A percentile compares a stretch with the other conserved stretches of the same genome.
Conservation (phyloP, 148 eudicot genomes). For the Hydrangea macrophylla region DNA sequence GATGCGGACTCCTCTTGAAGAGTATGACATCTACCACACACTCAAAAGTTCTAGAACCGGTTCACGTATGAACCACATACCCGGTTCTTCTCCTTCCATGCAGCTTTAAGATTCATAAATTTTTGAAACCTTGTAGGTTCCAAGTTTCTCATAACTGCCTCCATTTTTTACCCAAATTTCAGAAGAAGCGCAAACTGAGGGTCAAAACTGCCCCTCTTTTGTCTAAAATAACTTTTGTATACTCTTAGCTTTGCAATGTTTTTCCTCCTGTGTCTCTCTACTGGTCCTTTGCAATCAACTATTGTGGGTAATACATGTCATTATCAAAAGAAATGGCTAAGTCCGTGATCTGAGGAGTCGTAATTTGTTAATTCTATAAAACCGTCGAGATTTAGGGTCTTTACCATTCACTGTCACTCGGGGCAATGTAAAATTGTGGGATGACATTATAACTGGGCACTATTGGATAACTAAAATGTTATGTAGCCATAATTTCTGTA, state of each 20-base stretch:
- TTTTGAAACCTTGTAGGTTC: constrained; percentile 2
- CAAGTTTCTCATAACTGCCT: not conserved
- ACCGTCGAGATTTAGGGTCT: not conserved
- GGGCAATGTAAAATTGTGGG: not conserved
- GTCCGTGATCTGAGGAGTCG: constrained; percentile 1
- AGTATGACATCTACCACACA: no score
- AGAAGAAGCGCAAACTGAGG: not conserved
- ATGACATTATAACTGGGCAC: not conserved
- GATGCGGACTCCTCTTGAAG: no score
- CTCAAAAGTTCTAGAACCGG: no score
- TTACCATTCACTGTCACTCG: not conserved
- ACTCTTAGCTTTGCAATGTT: not conserved
- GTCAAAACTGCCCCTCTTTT: not conserved
- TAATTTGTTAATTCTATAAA: not conserved
- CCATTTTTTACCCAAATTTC: not conserved
- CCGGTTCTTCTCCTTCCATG: no score
- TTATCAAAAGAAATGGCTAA: no score
- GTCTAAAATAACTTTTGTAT: not conserved
- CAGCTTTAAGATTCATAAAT: no score
- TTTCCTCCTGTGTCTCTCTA: not conserved
- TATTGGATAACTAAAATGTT: not conserved
- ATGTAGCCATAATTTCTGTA: not conserved
- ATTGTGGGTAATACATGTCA: not conserved
- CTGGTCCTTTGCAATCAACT: not conserved
- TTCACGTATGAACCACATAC: no score